A percentile compares a stretch with the other conserved stretches of the same genome.
phyloP scores from a whole-genome alignment of 352 stramenopile genomes.

The Pythium phragmitis region DNA sequence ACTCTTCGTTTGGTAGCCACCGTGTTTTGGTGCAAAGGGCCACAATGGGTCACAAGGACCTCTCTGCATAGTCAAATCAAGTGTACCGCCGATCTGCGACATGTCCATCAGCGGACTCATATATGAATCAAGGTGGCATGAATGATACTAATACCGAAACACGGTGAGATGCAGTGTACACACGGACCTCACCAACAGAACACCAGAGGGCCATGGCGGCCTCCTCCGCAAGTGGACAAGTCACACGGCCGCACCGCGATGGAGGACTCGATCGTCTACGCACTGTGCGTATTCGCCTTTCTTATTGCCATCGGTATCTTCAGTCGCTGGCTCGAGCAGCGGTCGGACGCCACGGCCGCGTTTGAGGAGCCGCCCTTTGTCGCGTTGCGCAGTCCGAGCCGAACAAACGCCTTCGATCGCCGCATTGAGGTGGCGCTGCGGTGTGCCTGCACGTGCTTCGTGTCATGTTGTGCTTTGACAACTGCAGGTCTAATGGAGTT shows the following conservation, averaged over 20 bases:
- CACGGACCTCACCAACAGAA: background rate
- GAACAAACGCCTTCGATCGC: constrained; percentile 23
- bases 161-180: constrained; percentile 3
- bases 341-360: background rate
- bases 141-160: background rate
- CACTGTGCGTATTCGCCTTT: constrained; percentile 14
- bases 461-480: background rate
- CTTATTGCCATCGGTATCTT: constrained; percentile 11
- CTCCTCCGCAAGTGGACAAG: background rate
- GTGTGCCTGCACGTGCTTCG: background rate
- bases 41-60: background rate
- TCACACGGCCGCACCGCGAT: constrained; percentile 5
- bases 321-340: constrained; percentile 22
- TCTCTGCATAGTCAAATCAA: background rate
- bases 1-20: background rate
- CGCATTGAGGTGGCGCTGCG: constrained; percentile 22
- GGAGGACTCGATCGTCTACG: constrained; percentile 12
- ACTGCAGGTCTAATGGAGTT: background rate
- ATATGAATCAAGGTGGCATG: background rate
- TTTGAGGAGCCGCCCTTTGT: constrained; percentile 19
- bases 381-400: constrained; percentile 22
- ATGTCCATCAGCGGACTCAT: background rate
- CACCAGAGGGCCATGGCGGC: background rate
- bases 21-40: background rate
- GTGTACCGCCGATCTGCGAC: background rate